Conservation (phyloP, 306 rosid species). For the Castanea sativa region DNA sequence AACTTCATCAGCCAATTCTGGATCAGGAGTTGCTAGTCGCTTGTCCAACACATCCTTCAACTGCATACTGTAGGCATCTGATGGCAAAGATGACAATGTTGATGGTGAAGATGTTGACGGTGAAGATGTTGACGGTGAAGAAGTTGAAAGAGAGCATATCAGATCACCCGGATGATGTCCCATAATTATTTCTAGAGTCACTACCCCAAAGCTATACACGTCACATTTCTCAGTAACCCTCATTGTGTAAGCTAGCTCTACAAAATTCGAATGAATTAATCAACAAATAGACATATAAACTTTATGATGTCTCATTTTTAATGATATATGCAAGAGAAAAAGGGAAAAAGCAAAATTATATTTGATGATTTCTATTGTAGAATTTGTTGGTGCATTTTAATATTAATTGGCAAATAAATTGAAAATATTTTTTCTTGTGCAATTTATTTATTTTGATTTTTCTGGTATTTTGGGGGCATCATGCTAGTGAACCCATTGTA, state of each 20-base stretch:
- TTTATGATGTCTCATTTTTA: not conserved
- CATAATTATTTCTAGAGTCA: constrained; percentile 24
- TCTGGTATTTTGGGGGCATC: no score
- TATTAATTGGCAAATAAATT: no score
- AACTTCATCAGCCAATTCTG: constrained; percentile 13
- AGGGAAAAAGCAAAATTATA: not conserved
- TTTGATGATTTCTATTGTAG: no score
- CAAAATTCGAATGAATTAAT: not conserved
- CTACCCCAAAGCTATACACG: constrained; percentile 42
- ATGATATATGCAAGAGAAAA: not conserved
- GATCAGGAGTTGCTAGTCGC: constrained; percentile 25
- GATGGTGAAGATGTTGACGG: not conserved
- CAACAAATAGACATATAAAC: not conserved
- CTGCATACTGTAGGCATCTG: not conserved
- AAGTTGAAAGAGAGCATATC: constrained; percentile 2
- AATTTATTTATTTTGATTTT: no score
- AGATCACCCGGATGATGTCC: constrained; percentile 35
- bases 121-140: not conserved
- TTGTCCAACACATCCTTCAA: constrained; percentile 28
- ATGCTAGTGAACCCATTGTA: no score
- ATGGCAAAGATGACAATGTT: constrained; percentile 1
- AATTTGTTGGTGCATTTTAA: no score
- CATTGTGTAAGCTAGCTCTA: constrained; percentile 46
- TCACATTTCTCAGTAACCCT: constrained; percentile 38
- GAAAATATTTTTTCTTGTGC: no score